These are phyloP conservation scores for Pseudoturritis turrita DNA, from an alignment of 345 rosid species.

Conservation along the genomic window DNA sequence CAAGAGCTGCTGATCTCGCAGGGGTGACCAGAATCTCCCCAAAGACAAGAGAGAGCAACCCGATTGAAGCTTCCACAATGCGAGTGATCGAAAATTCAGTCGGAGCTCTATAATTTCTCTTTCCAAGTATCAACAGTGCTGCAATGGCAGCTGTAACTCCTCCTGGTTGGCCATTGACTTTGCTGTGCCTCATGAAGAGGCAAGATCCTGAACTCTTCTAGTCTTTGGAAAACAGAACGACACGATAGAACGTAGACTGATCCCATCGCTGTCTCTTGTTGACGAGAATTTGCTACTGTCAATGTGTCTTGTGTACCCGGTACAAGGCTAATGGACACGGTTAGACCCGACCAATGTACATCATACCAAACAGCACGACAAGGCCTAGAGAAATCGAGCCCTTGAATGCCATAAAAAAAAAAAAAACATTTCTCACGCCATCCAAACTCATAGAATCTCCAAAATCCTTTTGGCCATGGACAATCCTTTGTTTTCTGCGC, in stretches of 20 bases:
- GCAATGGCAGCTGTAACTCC: conserved; percentile 54
- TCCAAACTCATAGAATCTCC: conserved; percentile 14
- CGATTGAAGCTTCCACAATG: conserved; percentile 53
- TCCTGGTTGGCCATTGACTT: conserved; percentile 62
- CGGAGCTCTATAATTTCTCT: conserved; percentile 49
- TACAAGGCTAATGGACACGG: conserved; percentile 59
- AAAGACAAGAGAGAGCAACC: conserved; percentile 44
- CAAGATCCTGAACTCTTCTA: conserved; percentile 41
- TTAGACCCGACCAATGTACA: conserved; percentile 72
- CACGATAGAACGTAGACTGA: conserved; percentile 63
- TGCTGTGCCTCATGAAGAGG: conserved; percentile 56
- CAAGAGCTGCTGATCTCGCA: conserved; percentile 50
- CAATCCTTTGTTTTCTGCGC: not conserved
- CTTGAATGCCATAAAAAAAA: conserved; percentile 48
- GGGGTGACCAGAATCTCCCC: conserved; percentile 50
- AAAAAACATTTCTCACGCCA: conserved; percentile 34
- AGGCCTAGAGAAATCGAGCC: conserved; percentile 64
- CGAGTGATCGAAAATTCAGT: conserved; percentile 55
- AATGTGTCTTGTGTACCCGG: conserved; percentile 54
- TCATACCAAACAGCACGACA: conserved; percentile 54
- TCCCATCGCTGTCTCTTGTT: conserved; percentile 73
- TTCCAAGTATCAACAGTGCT: conserved; percentile 60
- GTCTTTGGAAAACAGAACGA: conserved; percentile 38
- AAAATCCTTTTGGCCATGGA: conserved; percentile 10
- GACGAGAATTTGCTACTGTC: conserved; percentile 54